These are phyloP conservation scores for Aspergillus pseudotamarii DNA, from an alignment of 2,329 filamentous ascomycete species.

Conservation along the genomic window DNA sequence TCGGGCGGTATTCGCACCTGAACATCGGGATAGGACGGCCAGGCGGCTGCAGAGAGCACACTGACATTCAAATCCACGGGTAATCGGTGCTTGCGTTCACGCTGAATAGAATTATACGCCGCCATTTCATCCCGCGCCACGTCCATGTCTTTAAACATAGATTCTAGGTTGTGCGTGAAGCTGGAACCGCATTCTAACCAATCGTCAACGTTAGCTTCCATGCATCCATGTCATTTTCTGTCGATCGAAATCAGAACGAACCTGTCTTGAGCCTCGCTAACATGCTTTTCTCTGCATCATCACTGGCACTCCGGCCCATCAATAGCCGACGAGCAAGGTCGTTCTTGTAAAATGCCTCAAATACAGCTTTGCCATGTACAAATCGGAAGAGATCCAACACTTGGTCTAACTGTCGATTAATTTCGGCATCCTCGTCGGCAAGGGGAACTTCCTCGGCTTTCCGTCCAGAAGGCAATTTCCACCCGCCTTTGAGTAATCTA, in stretches of 20 bases:
- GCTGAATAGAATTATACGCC: slow-evolving; percentile 74
- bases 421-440: slow-evolving; percentile 85
- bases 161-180: slow-evolving; percentile 96
- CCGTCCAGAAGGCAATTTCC: slow-evolving; percentile 68
- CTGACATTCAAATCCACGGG: slow-evolving; percentile 78
- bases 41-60: slow-evolving; percentile 86
- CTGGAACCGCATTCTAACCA: slow-evolving; percentile 78
- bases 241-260: slow-evolving; percentile 30
- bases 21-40: slow-evolving; percentile 86
- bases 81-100: slow-evolving; percentile 60
- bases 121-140: slow-evolving; percentile 89
- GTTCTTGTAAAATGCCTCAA: slow-evolving; percentile 99
- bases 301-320: slow-evolving; percentile 89
- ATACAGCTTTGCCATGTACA: slow-evolving; percentile 94
- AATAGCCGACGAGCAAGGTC: slow-evolving; percentile 87
- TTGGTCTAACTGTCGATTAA: slow-evolving; percentile 89
- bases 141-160: slow-evolving; percentile 99
- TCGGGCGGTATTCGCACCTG: slow-evolving; percentile 73
- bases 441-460: slow-evolving; percentile 56
- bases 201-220: slow-evolving; percentile 4
- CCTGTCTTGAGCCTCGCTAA: slow-evolving; percentile 80
- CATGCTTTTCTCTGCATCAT: slow-evolving; percentile 96
- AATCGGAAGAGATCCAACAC: slow-evolving; percentile 94
- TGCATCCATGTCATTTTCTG: not conserved
- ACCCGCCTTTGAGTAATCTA: slow-evolving; percentile 79